phyloP scores from a whole-genome alignment of 1,139 yeast species.

The Kodamaea alishanica region DNA sequence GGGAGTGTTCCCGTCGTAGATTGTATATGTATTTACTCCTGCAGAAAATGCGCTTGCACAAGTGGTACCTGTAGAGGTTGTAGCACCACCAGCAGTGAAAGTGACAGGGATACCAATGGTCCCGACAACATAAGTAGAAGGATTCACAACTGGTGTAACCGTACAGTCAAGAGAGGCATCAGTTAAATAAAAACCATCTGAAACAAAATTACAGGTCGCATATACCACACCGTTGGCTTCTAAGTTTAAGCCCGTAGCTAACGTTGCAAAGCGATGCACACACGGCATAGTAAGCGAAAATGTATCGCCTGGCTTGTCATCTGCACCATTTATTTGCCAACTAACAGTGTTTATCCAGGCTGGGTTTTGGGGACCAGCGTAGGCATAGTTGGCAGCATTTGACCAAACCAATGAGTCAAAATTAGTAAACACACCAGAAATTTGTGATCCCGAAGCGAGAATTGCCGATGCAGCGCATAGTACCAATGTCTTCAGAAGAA shows the following conservation, averaged over 20 bases:
- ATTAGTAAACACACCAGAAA: constrained; percentile 6
- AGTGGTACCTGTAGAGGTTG: constrained; percentile 16
- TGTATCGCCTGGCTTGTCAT: constrained; percentile 2
- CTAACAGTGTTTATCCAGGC: background rate
- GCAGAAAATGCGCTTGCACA: constrained; percentile 17
- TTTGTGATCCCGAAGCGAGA: constrained; percentile 3
- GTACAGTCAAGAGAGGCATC: too few relatives aligned
- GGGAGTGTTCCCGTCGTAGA: constrained; percentile 22
- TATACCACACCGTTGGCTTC: constrained; percentile 5
- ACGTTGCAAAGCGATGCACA: constrained; percentile 23
- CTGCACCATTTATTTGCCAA: too few relatives aligned
- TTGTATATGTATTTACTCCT: constrained; percentile 24
- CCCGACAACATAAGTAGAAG: too few relatives aligned
- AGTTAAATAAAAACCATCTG: too few relatives aligned
- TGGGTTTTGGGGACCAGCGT: constrained; percentile 4
- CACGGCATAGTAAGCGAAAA: constrained; percentile 7
- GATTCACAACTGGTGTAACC: too few relatives aligned
- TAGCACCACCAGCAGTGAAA: constrained; percentile 24
- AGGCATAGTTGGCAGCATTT: constrained; percentile 2
- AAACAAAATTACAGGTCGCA: too few relatives aligned
- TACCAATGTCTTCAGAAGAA: too few relatives aligned
- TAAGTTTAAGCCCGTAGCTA: constrained; percentile 8
- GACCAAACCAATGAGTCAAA: constrained; percentile 4
- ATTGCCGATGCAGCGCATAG: too few relatives aligned
- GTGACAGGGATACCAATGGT: constrained; percentile 22